phyloP scores from a whole-genome alignment of 768 basidiomycete genomes.

The Naganishia randhawae region DNA sequence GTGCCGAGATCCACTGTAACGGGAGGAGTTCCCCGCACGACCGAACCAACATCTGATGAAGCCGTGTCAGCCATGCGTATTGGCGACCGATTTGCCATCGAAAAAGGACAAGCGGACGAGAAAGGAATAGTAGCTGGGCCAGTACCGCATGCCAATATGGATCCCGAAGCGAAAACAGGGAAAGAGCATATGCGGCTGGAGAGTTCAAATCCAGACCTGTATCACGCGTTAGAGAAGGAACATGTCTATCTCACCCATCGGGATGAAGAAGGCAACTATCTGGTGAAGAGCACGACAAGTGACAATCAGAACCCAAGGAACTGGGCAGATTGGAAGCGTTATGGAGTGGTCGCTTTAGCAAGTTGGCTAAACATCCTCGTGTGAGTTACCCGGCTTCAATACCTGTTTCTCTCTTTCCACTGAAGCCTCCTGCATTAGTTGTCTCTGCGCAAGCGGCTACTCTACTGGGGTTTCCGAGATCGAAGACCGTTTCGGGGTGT shows the following conservation, averaged over 20 bases:
- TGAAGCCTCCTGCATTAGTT: background rate
- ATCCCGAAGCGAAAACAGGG: conserved; percentile 8
- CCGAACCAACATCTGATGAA: background rate
- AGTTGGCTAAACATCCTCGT: conserved; percentile 36
- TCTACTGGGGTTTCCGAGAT: conserved; percentile 36
- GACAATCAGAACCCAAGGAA: conserved; percentile 35
- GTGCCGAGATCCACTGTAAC: background rate
- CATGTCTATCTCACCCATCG: conserved; percentile 30
- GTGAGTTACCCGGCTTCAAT: background rate
- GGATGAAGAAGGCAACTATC: conserved; percentile 33
- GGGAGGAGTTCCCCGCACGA: background rate
- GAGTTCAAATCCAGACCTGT: conserved; percentile 5
- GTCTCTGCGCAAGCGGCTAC: conserved; percentile 36
- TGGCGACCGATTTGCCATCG: background rate
- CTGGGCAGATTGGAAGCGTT: conserved; percentile 38
- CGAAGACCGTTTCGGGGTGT: conserved; percentile 35
- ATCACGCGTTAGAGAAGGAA: conserved; percentile 24
- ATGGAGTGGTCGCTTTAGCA: conserved; percentile 33
- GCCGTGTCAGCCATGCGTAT: background rate
- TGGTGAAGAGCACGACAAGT: conserved; percentile 29
- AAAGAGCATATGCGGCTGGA: conserved; percentile 10
- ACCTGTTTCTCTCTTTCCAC: background rate
- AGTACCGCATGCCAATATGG: background rate
- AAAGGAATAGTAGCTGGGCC: background rate
- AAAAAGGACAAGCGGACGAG: background rate